Conservation (phyloP, 2,329 filamentous ascomycete genomes). For the Trichoderma sp. region DNA sequence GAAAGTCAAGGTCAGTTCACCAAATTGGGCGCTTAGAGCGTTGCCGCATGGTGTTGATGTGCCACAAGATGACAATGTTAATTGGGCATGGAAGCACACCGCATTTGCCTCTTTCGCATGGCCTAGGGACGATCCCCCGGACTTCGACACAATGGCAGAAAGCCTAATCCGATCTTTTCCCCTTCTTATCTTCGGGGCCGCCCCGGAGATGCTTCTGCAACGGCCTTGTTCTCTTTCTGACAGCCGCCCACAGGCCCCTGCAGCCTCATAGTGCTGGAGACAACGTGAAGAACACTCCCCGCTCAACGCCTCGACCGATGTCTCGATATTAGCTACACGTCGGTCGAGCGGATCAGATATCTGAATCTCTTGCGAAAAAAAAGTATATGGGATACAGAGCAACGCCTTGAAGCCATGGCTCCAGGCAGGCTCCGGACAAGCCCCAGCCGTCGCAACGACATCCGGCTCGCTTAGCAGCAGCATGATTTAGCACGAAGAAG, state of each 20-base stretch:
- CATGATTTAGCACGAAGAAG: background rate
- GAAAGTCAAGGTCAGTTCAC: background rate
- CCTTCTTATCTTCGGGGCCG: background rate
- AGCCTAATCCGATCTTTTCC: background rate
- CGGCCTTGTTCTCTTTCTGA: background rate
- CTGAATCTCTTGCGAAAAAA: background rate
- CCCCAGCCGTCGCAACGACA: background rate
- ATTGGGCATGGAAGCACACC: background rate
- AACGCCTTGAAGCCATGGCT: background rate
- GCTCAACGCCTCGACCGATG: background rate
- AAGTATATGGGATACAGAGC: background rate
- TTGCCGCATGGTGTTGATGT: background rate
- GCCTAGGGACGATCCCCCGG: background rate
- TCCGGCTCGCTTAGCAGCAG: background rate
- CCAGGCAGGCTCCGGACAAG: background rate
- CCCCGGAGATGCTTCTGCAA: background rate
- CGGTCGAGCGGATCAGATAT: background rate
- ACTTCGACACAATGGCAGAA: background rate
- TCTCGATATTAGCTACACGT: background rate
- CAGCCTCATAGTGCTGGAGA: background rate
- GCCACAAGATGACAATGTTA: background rate
- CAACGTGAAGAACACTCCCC: background rate
- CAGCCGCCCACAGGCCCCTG: background rate
- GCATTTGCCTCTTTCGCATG: background rate
- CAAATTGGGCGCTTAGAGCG: no score